Percentiles rank a stretch among this genome's conserved stretches.
These are phyloP conservation scores for Podospora pseudoanserina DNA, from an alignment of 495 filamentous ascomycete genomes.

Conservation along the genomic window DNA sequence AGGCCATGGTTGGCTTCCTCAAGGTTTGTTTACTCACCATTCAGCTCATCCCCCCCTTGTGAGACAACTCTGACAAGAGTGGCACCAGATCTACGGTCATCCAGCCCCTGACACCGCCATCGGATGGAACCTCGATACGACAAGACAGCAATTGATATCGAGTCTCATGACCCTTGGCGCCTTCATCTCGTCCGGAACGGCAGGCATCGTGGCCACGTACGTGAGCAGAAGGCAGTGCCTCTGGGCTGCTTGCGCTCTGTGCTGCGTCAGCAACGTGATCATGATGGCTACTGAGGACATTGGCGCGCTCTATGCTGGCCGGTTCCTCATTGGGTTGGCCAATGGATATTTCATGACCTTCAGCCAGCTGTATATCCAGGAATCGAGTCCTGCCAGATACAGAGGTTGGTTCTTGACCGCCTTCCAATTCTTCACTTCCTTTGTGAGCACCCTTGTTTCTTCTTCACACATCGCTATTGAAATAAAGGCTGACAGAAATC, in stretches of 20 bases:
- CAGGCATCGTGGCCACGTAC: slow-evolving; percentile 48
- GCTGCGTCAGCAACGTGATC: slow-evolving; percentile 49
- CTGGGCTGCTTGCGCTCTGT: slow-evolving; percentile 48
- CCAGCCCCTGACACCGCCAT: slow-evolving; percentile 40
- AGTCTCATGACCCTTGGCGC: slow-evolving; percentile 60
- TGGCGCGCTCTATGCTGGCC: slow-evolving; percentile 52
- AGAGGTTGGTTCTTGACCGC: slow-evolving; percentile 47
- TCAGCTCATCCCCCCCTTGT: not conserved
- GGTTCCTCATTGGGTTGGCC: slow-evolving; percentile 54
- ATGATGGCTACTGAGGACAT: slow-evolving; percentile 56
- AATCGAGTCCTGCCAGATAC: slow-evolving; percentile 49
- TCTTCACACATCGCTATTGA: not conserved
- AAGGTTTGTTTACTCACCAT: slow-evolving; percentile 29
- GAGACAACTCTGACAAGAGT: not conserved
- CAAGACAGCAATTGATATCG: slow-evolving; percentile 54
- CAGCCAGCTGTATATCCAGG: slow-evolving; percentile 55
- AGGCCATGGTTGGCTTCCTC: slow-evolving; percentile 61
- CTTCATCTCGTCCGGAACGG: slow-evolving; percentile 53
- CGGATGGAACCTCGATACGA: slow-evolving; percentile 54
- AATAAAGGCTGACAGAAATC: not conserved
- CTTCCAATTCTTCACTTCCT: slow-evolving; percentile 42
- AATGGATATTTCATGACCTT: slow-evolving; percentile 60
- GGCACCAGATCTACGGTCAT: slow-evolving; percentile 38
- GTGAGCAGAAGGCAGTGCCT: slow-evolving; percentile 48
- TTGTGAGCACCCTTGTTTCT: slow-evolving; percentile 17